Evolutionary conservation across 169 alveolate genomes (phyloP).

Genomic region (Pseudocohnilembus persalinus): DNA sequence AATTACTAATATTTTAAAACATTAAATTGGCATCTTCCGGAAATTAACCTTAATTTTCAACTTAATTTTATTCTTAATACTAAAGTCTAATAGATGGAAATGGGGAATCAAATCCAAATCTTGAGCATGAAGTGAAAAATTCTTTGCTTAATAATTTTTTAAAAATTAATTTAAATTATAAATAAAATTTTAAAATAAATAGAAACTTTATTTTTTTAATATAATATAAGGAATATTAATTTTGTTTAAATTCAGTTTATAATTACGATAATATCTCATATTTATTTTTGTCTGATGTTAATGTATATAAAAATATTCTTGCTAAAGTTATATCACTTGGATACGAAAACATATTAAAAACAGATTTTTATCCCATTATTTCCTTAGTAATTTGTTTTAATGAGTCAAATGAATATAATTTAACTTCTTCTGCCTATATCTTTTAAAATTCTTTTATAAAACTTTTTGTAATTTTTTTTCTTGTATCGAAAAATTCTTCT

Average conservation of each 20-base stretch:
- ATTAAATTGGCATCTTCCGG: not conserved
- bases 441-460: constrained; percentile 6
- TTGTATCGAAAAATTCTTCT: constrained; percentile 14
- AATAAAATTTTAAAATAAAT: too few species aligned
- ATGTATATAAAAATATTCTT: constrained; percentile 10
- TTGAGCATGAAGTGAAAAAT: not conserved
- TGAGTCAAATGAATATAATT: constrained; percentile 5
- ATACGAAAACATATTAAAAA: not conserved
- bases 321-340: not conserved
- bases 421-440: constrained; percentile 13
- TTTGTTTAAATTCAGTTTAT: not conserved
- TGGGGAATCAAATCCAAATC: constrained; percentile 24
- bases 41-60: not conserved
- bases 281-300: not conserved
- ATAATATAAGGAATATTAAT: too few species aligned
- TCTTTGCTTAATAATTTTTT: constrained; percentile 1
- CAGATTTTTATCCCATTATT: constrained; percentile 1
- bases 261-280: not conserved
- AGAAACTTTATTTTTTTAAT: too few species aligned
- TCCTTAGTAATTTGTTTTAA: constrained; percentile 2
- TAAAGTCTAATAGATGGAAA: constrained; percentile 4
- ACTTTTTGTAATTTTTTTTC: constrained; percentile 4
- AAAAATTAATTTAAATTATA: too few species aligned
- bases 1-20: too few species aligned
- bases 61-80: not conserved